Evolutionary conservation across 2,329 filamentous ascomycete species (phyloP).

Genomic region (Fusarium staphyleae): DNA sequence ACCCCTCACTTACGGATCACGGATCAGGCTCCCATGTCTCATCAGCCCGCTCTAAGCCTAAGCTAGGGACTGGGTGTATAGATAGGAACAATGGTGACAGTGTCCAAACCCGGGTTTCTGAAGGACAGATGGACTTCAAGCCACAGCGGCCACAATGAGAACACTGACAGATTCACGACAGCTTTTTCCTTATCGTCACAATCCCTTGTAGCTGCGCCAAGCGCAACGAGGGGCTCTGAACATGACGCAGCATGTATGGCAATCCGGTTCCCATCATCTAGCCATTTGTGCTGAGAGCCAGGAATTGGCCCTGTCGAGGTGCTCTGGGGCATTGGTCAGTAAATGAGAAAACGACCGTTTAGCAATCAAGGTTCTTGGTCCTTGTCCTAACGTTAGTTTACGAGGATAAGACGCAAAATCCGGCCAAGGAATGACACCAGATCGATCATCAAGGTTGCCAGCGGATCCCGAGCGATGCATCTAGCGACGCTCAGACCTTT

Average conservation of each 20-base stretch:
- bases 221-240: background rate
- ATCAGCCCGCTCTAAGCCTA: conserved; percentile 17
- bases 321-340: background rate
- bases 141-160: background rate
- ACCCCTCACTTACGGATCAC: conserved; percentile 21
- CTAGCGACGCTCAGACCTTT: conserved; percentile 29
- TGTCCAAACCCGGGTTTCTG: no score
- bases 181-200: conserved; percentile 1
- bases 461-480: conserved; percentile 24
- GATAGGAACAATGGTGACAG: conserved; percentile 6
- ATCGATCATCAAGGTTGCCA: conserved; percentile 32
- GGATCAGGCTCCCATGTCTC: conserved; percentile 32
- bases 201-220: background rate
- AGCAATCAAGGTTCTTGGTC: conserved; percentile 9
- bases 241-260: background rate
- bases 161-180: conserved; percentile 4
- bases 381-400: background rate
- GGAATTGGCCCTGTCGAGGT: background rate
- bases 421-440: conserved; percentile 11
- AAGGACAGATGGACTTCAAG: background rate
- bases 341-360: background rate
- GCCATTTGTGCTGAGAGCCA: background rate
- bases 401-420: conserved; percentile 1
- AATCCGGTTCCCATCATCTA: background rate
- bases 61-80: conserved; percentile 5